Percentiles rank a stretch among this genome's conserved stretches.
Evolutionary conservation across 495 filamentous ascomycete genomes (phyloP).

Genomic region (Tuber borchii): DNA sequence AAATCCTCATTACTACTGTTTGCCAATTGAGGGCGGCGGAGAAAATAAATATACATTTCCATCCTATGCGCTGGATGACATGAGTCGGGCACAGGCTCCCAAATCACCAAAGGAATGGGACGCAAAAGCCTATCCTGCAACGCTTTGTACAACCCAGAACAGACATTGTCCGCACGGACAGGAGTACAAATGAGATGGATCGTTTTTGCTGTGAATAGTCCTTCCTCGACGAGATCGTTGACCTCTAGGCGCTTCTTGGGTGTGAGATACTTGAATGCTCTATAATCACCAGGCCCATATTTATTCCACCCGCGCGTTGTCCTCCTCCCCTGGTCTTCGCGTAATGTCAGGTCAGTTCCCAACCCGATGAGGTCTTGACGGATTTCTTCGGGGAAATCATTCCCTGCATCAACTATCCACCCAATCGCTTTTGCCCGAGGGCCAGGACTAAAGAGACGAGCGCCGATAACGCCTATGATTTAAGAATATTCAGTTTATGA

Average conservation of each 20-base stretch:
- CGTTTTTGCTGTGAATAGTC: conserved; percentile 61
- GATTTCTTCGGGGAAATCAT: conserved; percentile 69
- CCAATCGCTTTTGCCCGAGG: conserved; percentile 57
- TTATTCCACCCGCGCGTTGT: conserved; percentile 92
- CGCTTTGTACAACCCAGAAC: conserved; percentile 37
- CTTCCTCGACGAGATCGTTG: conserved; percentile 50
- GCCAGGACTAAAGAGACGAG: conserved; percentile 71
- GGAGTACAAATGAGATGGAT: conserved; percentile 88
- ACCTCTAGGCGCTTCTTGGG: conserved; percentile 73
- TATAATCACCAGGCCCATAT: conserved; percentile 53
- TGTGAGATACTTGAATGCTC: conserved; percentile 80
- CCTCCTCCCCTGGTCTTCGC: conserved; percentile 58
- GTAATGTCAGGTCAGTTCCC: conserved; percentile 63
- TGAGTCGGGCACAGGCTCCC: conserved; percentile 90
- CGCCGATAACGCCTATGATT: conserved; percentile 61
- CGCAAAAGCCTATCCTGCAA: conserved; percentile 8
- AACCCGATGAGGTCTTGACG: conserved; percentile 59
- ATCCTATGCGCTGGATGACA: conserved; percentile 56
- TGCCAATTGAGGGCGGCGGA: conserved; percentile 36
- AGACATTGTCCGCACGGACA: conserved; percentile 47
- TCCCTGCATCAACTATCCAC: conserved; percentile 86
- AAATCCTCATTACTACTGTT: too few species aligned
- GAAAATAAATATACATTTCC: conserved; percentile 53
- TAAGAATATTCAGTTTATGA: background rate
- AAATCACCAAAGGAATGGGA: conserved; percentile 55